Conservation (phyloP, 1,139 yeast genomes). For the Geotrichum phurueaensis region DNA sequence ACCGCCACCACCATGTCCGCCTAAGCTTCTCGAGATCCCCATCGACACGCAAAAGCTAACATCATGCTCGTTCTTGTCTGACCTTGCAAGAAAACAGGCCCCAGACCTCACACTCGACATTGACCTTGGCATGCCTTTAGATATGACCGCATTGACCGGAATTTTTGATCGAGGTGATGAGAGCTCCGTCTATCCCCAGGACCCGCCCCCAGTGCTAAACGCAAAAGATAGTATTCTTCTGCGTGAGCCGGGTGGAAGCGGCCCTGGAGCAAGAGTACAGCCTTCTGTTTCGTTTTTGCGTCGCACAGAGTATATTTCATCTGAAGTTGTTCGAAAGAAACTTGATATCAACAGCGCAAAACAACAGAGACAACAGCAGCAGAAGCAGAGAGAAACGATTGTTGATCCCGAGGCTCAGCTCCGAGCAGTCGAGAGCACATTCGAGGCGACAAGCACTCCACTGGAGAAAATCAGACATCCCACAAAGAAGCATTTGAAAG, state of each 20-base stretch:
- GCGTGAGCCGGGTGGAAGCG: constrained; percentile 58
- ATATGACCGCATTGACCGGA: constrained; percentile 61
- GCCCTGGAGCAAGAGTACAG: constrained; percentile 46
- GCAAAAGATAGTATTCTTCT: constrained; percentile 71
- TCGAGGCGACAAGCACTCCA: constrained; percentile 52
- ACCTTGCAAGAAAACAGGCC: constrained; percentile 72
- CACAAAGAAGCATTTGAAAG: constrained; percentile 61
- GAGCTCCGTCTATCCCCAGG: constrained; percentile 24
- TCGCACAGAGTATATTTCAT: constrained; percentile 84
- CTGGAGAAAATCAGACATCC: constrained; percentile 63
- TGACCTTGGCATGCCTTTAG: constrained; percentile 78
- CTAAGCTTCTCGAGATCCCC: constrained; percentile 62
- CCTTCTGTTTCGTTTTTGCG: constrained; percentile 77
- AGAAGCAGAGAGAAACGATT: constrained; percentile 24
- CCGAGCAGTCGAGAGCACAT: constrained; percentile 67
- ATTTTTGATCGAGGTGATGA: constrained; percentile 60
- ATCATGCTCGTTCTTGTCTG: constrained; percentile 60
- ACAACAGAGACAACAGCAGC: constrained; percentile 14
- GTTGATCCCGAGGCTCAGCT: constrained; percentile 59
- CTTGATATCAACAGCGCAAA: constrained; percentile 17
- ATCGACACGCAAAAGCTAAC: constrained; percentile 42
- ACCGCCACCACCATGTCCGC: constrained; percentile 93
- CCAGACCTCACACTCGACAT: constrained; percentile 59
- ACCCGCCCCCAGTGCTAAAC: constrained; percentile 44
- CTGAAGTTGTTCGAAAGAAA: constrained; percentile 31